These are phyloP conservation scores for Knoxdaviesia capensis DNA, from an alignment of 2,329 filamentous ascomycete species.

Conservation along the genomic window DNA sequence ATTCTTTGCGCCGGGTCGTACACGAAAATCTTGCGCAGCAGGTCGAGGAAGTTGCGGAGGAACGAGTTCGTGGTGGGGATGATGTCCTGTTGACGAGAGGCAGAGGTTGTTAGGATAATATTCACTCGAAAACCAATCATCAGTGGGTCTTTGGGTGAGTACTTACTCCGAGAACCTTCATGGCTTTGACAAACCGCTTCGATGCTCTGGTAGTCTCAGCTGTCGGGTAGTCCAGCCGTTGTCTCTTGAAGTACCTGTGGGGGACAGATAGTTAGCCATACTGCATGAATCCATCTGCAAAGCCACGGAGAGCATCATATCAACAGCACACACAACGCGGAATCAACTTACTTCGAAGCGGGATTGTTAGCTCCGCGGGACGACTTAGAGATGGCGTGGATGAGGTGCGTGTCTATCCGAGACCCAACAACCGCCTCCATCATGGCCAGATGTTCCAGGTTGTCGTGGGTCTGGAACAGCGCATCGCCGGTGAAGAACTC, in stretches of 20 bases:
- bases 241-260: slow-evolving; percentile 43
- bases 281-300: neutral
- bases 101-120: too few relatives aligned
- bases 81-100: slow-evolving; percentile 29
- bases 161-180: slow-evolving; percentile 45
- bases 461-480: slow-evolving; percentile 53
- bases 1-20: slow-evolving; percentile 47
- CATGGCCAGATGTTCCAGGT: slow-evolving; percentile 55
- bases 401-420: slow-evolving; percentile 36
- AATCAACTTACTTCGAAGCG: slow-evolving; percentile 38
- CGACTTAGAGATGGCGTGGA: slow-evolving; percentile 33
- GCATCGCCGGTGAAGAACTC: slow-evolving; percentile 55
- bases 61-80: slow-evolving; percentile 40
- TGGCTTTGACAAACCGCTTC: slow-evolving; percentile 47
- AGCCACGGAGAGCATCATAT: neutral
- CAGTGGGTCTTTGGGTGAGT: neutral
- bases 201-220: slow-evolving; percentile 43
- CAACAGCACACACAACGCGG: neutral
- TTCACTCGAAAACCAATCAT: too few relatives aligned
- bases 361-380: slow-evolving; percentile 36
- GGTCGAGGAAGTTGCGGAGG: slow-evolving; percentile 40
- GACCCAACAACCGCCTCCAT: slow-evolving; percentile 48
- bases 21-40: slow-evolving; percentile 46
- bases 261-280: neutral
- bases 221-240: slow-evolving; percentile 44